phyloP scores from a whole-genome alignment of 2,329 filamentous ascomycete species.

The Lasiodiplodia hormozganensis region DNA sequence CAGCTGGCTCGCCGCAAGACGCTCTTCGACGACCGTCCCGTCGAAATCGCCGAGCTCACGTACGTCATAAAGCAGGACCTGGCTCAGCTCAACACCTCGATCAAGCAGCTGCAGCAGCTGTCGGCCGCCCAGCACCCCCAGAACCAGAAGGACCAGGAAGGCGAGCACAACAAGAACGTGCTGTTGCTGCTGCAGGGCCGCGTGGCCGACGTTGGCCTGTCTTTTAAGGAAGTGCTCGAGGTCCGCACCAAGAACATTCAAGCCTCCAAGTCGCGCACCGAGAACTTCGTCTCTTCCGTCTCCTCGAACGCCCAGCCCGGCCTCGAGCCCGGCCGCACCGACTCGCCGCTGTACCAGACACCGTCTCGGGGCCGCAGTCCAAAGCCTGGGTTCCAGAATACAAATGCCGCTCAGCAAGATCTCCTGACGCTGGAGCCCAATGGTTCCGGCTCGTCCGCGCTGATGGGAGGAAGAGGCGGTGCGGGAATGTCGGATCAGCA shows the following conservation, averaged over 20 bases:
- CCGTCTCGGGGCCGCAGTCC: conserved; percentile 69
- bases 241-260: conserved; percentile 98
- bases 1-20: conserved; percentile 96
- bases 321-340: conserved; percentile 72
- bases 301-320: conserved; percentile 62
- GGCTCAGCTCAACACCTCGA: conserved; percentile 83
- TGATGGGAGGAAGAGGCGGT: conserved; percentile 22
- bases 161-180: conserved; percentile 98
- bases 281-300: conserved; percentile 94
- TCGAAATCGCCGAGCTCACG: conserved; percentile 96
- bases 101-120: conserved; percentile 79
- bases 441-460: conserved; percentile 43
- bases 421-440: conserved; percentile 82
- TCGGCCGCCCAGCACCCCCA: conserved; percentile 76
- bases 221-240: conserved; percentile 97
- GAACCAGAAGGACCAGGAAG: conserved; percentile 72
- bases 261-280: conserved; percentile 86
- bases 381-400: conserved; percentile 52
- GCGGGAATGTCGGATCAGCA: conserved; percentile 77
- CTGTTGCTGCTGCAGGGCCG: conserved; percentile 90
- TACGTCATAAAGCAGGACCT: conserved; percentile 99
- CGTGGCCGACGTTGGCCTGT: conserved; percentile 88
- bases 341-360: conserved; percentile 86
- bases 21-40: conserved; percentile 93
- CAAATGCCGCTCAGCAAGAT: conserved; percentile 62